phyloP scores from a whole-genome alignment of 768 basidiomycete species.

The Serendipita vermifera region DNA sequence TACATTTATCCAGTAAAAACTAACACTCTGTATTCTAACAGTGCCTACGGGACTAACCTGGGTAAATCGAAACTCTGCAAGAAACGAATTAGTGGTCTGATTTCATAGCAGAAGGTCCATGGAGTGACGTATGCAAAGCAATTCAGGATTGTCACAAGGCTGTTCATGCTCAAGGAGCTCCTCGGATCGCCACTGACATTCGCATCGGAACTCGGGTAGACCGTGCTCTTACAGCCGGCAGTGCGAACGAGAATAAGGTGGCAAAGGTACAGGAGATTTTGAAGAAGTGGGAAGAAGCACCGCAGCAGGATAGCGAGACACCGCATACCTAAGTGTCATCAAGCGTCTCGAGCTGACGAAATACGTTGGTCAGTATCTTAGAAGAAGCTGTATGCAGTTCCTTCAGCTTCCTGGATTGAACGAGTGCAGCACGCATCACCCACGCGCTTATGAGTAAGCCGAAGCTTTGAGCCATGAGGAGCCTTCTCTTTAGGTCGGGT shows the following conservation, averaged over 20 bases:
- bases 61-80: slow-evolving; percentile 28
- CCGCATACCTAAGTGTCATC: too few relatives aligned
- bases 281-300: slow-evolving; percentile 13
- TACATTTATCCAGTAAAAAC: neutral
- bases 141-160: slow-evolving; percentile 88
- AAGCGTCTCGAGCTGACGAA: too few relatives aligned
- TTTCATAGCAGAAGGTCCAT: slow-evolving; percentile 52
- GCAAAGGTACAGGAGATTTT: slow-evolving; percentile 71
- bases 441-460: too few relatives aligned
- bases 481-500: too few relatives aligned
- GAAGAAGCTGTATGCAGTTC: too few relatives aligned
- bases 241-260: slow-evolving; percentile 71
- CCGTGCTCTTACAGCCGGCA: slow-evolving; percentile 44
- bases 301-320: too few relatives aligned
- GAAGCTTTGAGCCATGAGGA: too few relatives aligned
- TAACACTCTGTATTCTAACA: slow-evolving; percentile 21
- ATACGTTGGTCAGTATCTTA: too few relatives aligned
- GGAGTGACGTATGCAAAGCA: slow-evolving; percentile 67
- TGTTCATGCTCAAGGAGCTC: slow-evolving; percentile 62
- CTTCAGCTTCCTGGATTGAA: too few relatives aligned
- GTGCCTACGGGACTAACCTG: slow-evolving; percentile 86
- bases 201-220: slow-evolving; percentile 86
- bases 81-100: neutral
- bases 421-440: too few relatives aligned
- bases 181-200: slow-evolving; percentile 80